A percentile compares a stretch with the other conserved stretches of the same genome.
These are phyloP conservation scores for Aspergillus latus DNA, from an alignment of 2,329 filamentous ascomycete species.

Conservation along the genomic window DNA sequence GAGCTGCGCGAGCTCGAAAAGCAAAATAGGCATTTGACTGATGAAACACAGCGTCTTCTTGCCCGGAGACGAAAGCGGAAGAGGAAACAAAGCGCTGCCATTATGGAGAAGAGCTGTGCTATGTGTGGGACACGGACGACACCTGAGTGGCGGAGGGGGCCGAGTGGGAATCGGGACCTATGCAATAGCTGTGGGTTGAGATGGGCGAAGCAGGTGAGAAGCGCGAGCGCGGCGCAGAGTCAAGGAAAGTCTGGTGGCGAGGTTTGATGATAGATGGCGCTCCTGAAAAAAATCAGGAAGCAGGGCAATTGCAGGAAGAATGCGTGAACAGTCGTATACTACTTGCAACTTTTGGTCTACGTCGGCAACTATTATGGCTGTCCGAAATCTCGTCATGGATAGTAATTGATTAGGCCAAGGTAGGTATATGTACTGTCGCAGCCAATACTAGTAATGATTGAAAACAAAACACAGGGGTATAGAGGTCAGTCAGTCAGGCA, in stretches of 20 bases:
- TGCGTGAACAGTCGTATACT: background rate
- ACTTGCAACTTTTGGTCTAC: background rate
- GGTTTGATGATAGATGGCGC: background rate
- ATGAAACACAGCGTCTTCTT: conserved; percentile 79
- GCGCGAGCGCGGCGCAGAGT: conserved; percentile 23
- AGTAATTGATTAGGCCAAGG: background rate
- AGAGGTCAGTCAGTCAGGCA: background rate
- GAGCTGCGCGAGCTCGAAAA: conserved; percentile 93
- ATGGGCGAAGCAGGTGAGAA: conserved; percentile 89
- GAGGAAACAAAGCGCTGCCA: conserved; percentile 80
- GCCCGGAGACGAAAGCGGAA: conserved; percentile 92
- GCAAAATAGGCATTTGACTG: conserved; percentile 79
- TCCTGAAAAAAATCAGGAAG: background rate
- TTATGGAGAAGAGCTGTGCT: conserved; percentile 81
- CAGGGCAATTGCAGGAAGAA: background rate
- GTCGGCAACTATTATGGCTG: background rate
- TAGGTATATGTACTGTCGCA: background rate
- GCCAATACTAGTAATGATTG: conserved; percentile 4
- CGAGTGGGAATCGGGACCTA: conserved; percentile 86
- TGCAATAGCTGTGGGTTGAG: conserved; percentile 94
- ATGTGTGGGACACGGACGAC: conserved; percentile 90
- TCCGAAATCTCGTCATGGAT: background rate
- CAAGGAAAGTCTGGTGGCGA: background rate
- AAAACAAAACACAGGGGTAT: background rate
- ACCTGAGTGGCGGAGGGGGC: conserved; percentile 90